Evolutionary conservation across 441 rosid genomes (phyloP).

Genomic region (Brassica hybrid): DNA sequence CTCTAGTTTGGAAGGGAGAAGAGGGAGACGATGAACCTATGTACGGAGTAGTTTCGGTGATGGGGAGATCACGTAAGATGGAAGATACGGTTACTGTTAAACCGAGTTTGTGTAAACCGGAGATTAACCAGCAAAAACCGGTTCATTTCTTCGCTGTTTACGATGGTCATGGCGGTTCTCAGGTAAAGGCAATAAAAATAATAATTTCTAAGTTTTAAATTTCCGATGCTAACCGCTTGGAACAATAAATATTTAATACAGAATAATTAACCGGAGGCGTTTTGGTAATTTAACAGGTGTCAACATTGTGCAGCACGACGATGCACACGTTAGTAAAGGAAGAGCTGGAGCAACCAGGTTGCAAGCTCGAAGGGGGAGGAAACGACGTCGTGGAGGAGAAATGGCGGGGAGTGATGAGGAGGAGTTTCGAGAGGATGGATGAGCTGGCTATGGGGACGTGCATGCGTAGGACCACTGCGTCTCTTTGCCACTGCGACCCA

Average conservation of each 20-base stretch:
- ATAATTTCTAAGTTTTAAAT: neutral
- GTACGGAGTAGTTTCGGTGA: constrained; percentile 64
- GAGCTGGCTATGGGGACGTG: constrained; percentile 56
- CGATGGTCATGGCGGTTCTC: constrained; percentile 50
- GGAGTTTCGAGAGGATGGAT: constrained; percentile 66
- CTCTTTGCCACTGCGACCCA: constrained; percentile 51
- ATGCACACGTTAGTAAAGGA: constrained; percentile 71
- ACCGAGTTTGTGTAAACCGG: constrained; percentile 58
- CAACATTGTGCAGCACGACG: constrained; percentile 63
- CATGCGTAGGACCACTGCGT: constrained; percentile 48
- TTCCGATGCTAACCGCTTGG: constrained; percentile 2
- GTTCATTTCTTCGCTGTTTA: constrained; percentile 53
- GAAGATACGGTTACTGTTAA: constrained; percentile 65
- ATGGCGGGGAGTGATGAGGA: constrained; percentile 61
- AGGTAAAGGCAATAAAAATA: constrained; percentile 19
- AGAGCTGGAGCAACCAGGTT: constrained; percentile 52
- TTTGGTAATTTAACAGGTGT: constrained; percentile 56
- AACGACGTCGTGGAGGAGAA: constrained; percentile 37
- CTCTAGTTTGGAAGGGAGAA: neutral
- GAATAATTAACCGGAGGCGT: neutral
- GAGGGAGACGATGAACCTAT: constrained; percentile 43
- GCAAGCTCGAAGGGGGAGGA: constrained; percentile 13
- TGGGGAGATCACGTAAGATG: constrained; percentile 79
- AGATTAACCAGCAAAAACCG: constrained; percentile 53
- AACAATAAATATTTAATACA: neutral